These are phyloP conservation scores for Heterobasidion irregulare DNA, from an alignment of 1,284 basidiomycete genomes.

Conservation along the genomic window DNA sequence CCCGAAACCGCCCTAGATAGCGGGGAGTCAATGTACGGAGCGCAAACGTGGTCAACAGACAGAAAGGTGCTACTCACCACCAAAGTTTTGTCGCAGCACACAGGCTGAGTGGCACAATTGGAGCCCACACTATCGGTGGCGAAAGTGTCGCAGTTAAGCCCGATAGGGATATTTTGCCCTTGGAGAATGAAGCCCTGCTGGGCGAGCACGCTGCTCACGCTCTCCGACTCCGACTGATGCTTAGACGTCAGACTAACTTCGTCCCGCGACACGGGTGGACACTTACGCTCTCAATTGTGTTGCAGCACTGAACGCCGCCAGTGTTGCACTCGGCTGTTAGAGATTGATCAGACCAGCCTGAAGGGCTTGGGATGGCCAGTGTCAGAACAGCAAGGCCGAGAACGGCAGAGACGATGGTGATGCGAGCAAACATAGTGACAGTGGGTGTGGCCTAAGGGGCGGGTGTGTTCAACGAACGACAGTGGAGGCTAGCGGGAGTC, in stretches of 20 bases:
- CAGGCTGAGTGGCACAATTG: background rate
- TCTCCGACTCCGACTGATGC: background rate
- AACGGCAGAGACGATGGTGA: background rate
- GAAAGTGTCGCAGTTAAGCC: background rate
- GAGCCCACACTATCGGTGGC: background rate
- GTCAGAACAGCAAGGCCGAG: background rate
- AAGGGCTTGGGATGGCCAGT: background rate
- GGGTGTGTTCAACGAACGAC: background rate
- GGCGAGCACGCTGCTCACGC: background rate
- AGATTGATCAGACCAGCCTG: background rate
- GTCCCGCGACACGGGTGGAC: background rate
- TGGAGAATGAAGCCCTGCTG: background rate
- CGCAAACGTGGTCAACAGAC: background rate
- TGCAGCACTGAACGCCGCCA: background rate
- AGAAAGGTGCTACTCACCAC: background rate
- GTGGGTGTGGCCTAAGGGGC: background rate
- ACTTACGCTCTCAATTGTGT: background rate
- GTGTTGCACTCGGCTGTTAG: background rate
- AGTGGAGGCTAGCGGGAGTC: background rate
- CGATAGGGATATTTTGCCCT: background rate
- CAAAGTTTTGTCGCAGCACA: background rate
- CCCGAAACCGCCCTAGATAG: background rate
- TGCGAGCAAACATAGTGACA: background rate
- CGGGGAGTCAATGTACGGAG: background rate
- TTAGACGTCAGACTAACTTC: background rate